Evolutionary conservation across 805 yeast species (phyloP).

Genomic region (Saturnispora zaruensis): DNA sequence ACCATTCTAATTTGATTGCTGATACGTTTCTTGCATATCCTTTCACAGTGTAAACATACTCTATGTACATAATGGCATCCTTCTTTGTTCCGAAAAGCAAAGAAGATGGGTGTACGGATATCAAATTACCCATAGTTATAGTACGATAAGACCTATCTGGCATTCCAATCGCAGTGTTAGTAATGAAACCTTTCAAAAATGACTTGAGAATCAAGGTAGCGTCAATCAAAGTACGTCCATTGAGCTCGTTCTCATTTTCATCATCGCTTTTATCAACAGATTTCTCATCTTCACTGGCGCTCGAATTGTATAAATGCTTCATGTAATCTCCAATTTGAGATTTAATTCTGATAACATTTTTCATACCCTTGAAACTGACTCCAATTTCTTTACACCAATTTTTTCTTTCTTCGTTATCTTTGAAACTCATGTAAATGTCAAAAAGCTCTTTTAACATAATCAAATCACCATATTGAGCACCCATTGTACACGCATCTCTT

Average conservation of each 20-base stretch:
- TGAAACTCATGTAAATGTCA: constrained; percentile 42
- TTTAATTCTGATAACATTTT: constrained; percentile 66
- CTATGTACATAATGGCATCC: constrained; percentile 90
- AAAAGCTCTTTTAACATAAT: constrained; percentile 72
- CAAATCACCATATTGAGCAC: constrained; percentile 74
- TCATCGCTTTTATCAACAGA: constrained; percentile 24
- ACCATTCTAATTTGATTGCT: constrained; percentile 73
- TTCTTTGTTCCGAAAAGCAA: constrained; percentile 70
- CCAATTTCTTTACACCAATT: constrained; percentile 80
- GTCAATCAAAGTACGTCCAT: constrained; percentile 32
- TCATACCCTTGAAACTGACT: constrained; percentile 70
- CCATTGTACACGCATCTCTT: constrained; percentile 58
- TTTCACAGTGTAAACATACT: constrained; percentile 85
- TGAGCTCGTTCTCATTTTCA: constrained; percentile 22
- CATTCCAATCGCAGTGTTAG: constrained; percentile 87
- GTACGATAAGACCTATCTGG: constrained; percentile 92
- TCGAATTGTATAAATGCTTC: constrained; percentile 34
- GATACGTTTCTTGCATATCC: constrained; percentile 91
- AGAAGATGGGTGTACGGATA: constrained; percentile 87
- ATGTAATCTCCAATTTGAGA: constrained; percentile 68
- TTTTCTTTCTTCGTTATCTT: constrained; percentile 46
- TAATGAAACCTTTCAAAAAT: constrained; percentile 74
- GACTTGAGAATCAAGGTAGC: constrained; percentile 59
- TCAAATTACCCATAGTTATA: constrained; percentile 70
- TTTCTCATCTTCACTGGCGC: constrained; percentile 21